These are phyloP conservation scores for Cadophora sp. DNA, from an alignment of 2,329 filamentous ascomycete genomes.

Conservation along the genomic window DNA sequence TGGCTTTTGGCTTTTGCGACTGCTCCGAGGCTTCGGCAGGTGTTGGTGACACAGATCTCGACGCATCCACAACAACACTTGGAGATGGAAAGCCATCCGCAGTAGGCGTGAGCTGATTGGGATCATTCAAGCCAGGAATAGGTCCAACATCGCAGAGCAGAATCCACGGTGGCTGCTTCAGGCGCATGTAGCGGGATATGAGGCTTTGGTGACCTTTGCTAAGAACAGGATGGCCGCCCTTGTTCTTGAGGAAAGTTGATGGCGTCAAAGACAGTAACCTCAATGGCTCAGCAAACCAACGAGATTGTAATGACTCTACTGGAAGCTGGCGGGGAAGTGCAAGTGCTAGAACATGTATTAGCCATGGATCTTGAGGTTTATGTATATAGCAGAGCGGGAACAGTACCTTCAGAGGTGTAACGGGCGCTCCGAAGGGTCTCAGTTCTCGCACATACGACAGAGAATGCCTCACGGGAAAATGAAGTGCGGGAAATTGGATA, in stretches of 20 bases:
- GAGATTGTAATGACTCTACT: slow-evolving; percentile 63
- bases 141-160: slow-evolving; percentile 68
- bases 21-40: slow-evolving; percentile 69
- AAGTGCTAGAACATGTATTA: slow-evolving; percentile 46
- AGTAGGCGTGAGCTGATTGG: slow-evolving; percentile 37
- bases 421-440: slow-evolving; percentile 39
- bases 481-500: slow-evolving; percentile 31
- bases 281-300: slow-evolving; percentile 74
- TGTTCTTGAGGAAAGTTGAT: slow-evolving; percentile 64
- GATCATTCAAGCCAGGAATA: slow-evolving; percentile 45
- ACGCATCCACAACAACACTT: slow-evolving; percentile 49
- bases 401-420: slow-evolving; percentile 40
- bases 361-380: slow-evolving; percentile 17
- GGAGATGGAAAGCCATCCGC: slow-evolving; percentile 47
- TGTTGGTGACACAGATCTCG: slow-evolving; percentile 52
- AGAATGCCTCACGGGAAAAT: slow-evolving; percentile 31
- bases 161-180: slow-evolving; percentile 68
- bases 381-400: slow-evolving; percentile 27
- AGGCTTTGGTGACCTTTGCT: slow-evolving; percentile 66
- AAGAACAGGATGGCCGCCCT: slow-evolving; percentile 65
- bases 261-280: slow-evolving; percentile 64
- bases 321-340: slow-evolving; percentile 65
- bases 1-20: slow-evolving; percentile 49
- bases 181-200: slow-evolving; percentile 67
- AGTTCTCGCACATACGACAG: slow-evolving; percentile 28